phyloP scores from a whole-genome alignment of 2,329 filamentous ascomycete species.

The Ascochyta fabae region DNA sequence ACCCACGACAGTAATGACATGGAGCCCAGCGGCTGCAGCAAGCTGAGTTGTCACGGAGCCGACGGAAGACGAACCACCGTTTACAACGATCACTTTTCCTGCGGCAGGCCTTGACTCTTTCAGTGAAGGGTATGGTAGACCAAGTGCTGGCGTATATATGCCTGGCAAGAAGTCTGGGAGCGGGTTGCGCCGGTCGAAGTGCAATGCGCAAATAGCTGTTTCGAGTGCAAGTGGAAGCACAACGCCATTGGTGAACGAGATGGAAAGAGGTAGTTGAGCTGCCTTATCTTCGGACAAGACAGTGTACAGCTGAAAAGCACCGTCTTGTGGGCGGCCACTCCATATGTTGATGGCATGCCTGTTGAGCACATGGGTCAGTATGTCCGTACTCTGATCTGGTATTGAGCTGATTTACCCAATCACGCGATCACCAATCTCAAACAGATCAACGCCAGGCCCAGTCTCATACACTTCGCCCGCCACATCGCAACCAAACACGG shows the following conservation, averaged over 20 bases:
- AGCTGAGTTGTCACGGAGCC: constrained; percentile 53
- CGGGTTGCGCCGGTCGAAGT: constrained; percentile 19
- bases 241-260: constrained; percentile 48
- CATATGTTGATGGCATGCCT: constrained; percentile 32
- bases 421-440: constrained; percentile 53
- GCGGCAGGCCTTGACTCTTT: constrained; percentile 22
- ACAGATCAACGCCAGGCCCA: constrained; percentile 50
- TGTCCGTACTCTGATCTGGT: background rate
- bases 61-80: constrained; percentile 54
- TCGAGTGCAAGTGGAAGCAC: constrained; percentile 53
- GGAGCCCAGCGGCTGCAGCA: constrained; percentile 48
- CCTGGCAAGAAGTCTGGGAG: constrained; percentile 40
- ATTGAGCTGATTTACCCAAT: constrained; percentile 37
- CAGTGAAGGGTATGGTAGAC: constrained; percentile 48
- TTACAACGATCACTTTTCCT: constrained; percentile 53
- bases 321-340: constrained; percentile 29
- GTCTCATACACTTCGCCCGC: constrained; percentile 53
- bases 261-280: constrained; percentile 48
- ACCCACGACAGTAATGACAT: constrained; percentile 49
- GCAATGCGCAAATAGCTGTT: constrained; percentile 50
- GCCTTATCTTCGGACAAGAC: constrained; percentile 45
- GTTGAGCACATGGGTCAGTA: background rate
- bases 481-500: constrained; percentile 49
- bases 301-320: constrained; percentile 41
- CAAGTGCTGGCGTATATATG: constrained; percentile 39